These are phyloP conservation scores for Beauveria sp. DNA, from an alignment of 2,329 filamentous ascomycete genomes.

Conservation along the genomic window DNA sequence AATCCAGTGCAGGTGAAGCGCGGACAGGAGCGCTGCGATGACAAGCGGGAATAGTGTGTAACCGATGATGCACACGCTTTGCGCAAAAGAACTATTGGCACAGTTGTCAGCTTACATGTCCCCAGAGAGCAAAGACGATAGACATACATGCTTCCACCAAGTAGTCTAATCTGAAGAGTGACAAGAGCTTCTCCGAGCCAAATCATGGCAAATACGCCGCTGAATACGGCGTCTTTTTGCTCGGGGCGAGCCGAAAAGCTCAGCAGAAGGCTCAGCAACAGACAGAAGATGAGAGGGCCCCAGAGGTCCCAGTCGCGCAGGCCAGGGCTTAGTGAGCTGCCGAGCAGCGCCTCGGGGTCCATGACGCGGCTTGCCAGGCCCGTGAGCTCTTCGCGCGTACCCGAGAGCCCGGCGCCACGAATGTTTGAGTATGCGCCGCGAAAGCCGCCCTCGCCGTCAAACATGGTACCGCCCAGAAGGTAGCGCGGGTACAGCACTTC, in stretches of 20 bases:
- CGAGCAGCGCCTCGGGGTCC: slow-evolving; percentile 54
- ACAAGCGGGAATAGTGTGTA: slow-evolving; percentile 97
- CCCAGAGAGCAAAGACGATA: slow-evolving; percentile 2
- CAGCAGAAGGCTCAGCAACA: slow-evolving; percentile 79
- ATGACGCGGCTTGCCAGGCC: slow-evolving; percentile 54
- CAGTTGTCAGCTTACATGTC: slow-evolving; percentile 15
- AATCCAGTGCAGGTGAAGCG: slow-evolving; percentile 69
- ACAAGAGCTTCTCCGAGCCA: slow-evolving; percentile 97
- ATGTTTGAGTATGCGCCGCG: slow-evolving; percentile 56
- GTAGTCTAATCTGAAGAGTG: slow-evolving; percentile 92
- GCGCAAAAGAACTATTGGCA: slow-evolving; percentile 76
- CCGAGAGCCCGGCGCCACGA: slow-evolving; percentile 48
- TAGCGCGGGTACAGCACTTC: slow-evolving; percentile 96
- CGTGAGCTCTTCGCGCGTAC: slow-evolving; percentile 54
- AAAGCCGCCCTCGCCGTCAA: slow-evolving; percentile 45
- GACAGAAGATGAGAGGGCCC: slow-evolving; percentile 91
- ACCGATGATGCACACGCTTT: slow-evolving; percentile 95
- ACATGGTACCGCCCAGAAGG: slow-evolving; percentile 65
- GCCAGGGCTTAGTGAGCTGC: slow-evolving; percentile 76
- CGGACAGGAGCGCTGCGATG: slow-evolving; percentile 83
- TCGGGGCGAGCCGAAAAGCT: slow-evolving; percentile 71
- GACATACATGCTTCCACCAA: slow-evolving; percentile 93
- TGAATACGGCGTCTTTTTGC: slow-evolving; percentile 86
- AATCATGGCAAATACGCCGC: slow-evolving; percentile 90
- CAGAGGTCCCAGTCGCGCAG: slow-evolving; percentile 96